Percentiles rank a stretch among this genome's conserved stretches.
These are phyloP conservation scores for Fusarium oxysporum DNA, from an alignment of 2,329 filamentous ascomycete species.

Conservation along the genomic window DNA sequence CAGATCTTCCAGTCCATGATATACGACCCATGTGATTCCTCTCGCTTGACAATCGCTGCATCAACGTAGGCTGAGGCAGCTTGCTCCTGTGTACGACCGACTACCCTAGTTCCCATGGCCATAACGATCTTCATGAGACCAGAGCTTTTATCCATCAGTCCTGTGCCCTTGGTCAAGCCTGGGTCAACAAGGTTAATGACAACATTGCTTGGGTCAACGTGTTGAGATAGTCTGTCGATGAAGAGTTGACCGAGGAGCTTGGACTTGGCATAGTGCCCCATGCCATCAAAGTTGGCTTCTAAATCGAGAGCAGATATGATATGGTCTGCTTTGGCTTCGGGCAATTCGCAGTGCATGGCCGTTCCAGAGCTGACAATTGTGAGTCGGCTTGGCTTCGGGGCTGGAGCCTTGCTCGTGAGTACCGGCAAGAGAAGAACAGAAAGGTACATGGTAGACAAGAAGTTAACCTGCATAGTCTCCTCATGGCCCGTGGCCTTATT, in stretches of 20 bases:
- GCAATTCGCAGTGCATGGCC: neutral
- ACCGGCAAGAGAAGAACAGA: neutral
- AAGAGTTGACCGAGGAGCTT: neutral
- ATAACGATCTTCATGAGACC: neutral
- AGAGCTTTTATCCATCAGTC: neutral
- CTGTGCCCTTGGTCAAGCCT: constrained; percentile 4
- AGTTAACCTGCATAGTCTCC: constrained; percentile 8
- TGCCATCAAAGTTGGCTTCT: neutral
- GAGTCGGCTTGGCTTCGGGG: neutral
- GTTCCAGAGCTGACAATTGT: constrained; percentile 2
- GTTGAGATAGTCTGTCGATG: neutral
- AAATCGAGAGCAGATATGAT: neutral
- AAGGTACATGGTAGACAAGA: neutral
- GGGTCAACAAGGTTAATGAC: constrained; percentile 9
- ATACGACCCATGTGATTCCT: constrained; percentile 2
- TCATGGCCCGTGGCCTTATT: neutral
- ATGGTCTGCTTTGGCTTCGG: neutral
- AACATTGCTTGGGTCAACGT: neutral
- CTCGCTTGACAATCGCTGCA: neutral
- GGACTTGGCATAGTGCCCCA: neutral
- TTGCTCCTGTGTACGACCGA: neutral
- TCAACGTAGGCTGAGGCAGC: neutral
- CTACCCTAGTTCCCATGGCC: neutral
- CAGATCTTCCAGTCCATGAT: constrained; percentile 9
- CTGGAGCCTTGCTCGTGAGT: neutral